A percentile compares a stretch with the other conserved stretches of the same genome.
Evolutionary conservation across 305 asterid species (phyloP).

Genomic region (Fraxinus paxiana): DNA sequence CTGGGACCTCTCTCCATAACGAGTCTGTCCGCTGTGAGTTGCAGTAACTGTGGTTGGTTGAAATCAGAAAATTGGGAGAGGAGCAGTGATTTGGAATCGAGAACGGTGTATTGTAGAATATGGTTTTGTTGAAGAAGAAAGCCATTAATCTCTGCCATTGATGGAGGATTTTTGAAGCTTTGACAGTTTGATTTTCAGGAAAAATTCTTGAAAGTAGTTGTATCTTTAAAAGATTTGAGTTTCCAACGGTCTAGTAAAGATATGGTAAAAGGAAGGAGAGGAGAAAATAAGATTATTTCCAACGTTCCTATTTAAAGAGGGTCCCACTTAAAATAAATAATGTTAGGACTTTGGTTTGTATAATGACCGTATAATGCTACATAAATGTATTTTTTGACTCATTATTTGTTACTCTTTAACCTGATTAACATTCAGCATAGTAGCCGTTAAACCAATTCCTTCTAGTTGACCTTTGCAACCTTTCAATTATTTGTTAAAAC

Average conservation of each 20-base stretch:
- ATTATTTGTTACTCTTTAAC: not conserved
- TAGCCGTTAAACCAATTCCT: not conserved
- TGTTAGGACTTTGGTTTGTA: not conserved
- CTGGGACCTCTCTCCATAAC: constrained; percentile 39
- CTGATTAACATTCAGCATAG: not conserved
- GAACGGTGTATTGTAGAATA: constrained; percentile 36
- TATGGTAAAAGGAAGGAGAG: constrained; percentile 21
- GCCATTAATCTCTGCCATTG: constrained; percentile 47
- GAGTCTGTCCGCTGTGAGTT: constrained; percentile 25
- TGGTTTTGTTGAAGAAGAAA: constrained; percentile 37
- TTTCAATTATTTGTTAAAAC: not conserved
- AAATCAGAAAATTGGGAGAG: constrained; percentile 55
- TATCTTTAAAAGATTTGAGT: constrained; percentile 24
- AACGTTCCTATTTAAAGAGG: constrained; percentile 64
- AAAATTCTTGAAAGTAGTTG: not conserved
- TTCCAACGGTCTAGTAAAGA: constrained; percentile 64
- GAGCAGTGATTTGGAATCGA: constrained; percentile 54
- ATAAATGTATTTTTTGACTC: not conserved
- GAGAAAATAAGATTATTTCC: constrained; percentile 18
- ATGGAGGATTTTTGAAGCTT: not conserved
- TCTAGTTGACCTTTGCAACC: not conserved
- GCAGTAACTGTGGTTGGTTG: constrained; percentile 43
- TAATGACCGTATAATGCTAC: not conserved
- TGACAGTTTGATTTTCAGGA: not conserved
- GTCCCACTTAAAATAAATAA: constrained; percentile 22